These are phyloP conservation scores for Colletotrichum endophyticum DNA, from an alignment of 2,329 filamentous ascomycete genomes.

Conservation along the genomic window DNA sequence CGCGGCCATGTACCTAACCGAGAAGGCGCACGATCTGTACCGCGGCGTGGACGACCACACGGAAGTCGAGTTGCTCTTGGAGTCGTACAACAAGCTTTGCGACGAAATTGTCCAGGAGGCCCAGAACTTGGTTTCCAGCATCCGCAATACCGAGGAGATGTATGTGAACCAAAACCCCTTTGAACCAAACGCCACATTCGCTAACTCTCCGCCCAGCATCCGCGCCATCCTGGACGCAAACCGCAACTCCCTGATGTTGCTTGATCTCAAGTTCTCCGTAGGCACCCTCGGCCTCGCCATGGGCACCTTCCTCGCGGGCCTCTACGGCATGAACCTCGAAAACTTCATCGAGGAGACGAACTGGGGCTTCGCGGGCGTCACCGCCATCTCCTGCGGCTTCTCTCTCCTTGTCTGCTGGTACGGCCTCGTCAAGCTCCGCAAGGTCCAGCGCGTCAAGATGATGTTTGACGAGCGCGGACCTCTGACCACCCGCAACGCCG, in stretches of 20 bases:
- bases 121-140: slow-evolving; percentile 89
- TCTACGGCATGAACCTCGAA: slow-evolving; percentile 99
- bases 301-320: slow-evolving; percentile 93
- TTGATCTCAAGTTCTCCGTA: slow-evolving; percentile 96
- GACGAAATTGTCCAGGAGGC: slow-evolving; percentile 98
- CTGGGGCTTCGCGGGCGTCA: slow-evolving; percentile 82
- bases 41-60: slow-evolving; percentile 87
- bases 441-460: slow-evolving; percentile 90
- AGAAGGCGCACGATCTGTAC: slow-evolving; percentile 77
- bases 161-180: slow-evolving; percentile 49
- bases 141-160: slow-evolving; percentile 98
- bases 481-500: slow-evolving; percentile 27
- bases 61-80: slow-evolving; percentile 94
- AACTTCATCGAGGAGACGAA: slow-evolving; percentile 97
- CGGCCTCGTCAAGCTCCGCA: slow-evolving; percentile 81
- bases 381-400: slow-evolving; percentile 71
- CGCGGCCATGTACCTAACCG: slow-evolving; percentile 92
- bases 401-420: slow-evolving; percentile 82
- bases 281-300: slow-evolving; percentile 93
- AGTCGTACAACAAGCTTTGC: slow-evolving; percentile 97
- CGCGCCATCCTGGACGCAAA: slow-evolving; percentile 98
- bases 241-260: slow-evolving; percentile 95
- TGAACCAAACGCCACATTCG: neutral
- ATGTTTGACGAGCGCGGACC: slow-evolving; percentile 51
- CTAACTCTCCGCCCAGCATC: slow-evolving; percentile 61